A percentile compares a stretch with the other conserved stretches of the same genome.
phyloP scores from a whole-genome alignment of 192 early-diverging fungal species.

The Dispira parvispora region DNA sequence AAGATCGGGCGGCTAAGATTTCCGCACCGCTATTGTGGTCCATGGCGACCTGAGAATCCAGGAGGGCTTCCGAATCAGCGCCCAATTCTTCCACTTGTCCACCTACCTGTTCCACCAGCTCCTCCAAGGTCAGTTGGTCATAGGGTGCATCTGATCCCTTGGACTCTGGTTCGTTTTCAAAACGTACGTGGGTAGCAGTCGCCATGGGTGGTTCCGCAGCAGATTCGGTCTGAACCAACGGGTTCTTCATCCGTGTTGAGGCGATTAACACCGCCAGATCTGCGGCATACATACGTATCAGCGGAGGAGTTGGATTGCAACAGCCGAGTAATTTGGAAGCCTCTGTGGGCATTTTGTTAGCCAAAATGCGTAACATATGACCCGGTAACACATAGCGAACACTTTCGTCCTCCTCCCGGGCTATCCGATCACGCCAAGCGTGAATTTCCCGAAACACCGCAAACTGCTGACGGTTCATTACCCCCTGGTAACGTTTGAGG shows the following conservation, averaged over 20 bases:
- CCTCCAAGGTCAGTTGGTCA: no score
- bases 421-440: constrained; percentile 78
- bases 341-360: constrained; percentile 56
- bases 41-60: no score
- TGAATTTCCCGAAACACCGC: constrained; percentile 80
- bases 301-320: constrained; percentile 67
- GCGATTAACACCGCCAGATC: constrained; percentile 51
- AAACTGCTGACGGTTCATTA: constrained; percentile 38
- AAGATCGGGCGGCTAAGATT: no score
- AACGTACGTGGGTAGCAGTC: no score
- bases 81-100: no score
- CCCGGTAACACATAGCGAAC: constrained; percentile 75
- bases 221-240: no score
- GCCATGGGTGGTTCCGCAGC: no score
- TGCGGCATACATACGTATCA: constrained; percentile 62
- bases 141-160: no score
- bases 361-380: constrained; percentile 67
- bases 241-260: background rate
- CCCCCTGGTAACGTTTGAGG: constrained; percentile 41
- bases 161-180: no score
- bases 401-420: constrained; percentile 88
- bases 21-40: no score
- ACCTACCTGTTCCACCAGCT: no score
- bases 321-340: constrained; percentile 42
- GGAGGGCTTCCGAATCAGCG: no score